Base-by-base conservation (phyloP, 2,329 filamentous ascomycete species). In the Pseudomassariella vexata region DNA sequence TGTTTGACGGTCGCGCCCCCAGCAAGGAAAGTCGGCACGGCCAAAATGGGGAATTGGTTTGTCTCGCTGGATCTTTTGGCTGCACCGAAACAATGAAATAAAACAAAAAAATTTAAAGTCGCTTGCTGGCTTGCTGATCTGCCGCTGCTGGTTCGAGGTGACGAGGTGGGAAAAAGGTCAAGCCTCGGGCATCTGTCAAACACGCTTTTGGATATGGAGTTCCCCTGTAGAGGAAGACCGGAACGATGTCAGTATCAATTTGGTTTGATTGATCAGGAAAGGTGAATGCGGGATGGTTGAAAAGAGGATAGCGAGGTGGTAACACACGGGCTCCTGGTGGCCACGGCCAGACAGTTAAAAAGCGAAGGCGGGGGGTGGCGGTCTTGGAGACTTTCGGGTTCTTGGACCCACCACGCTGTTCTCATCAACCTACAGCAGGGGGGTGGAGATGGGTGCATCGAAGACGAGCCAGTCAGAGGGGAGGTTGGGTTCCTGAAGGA, bases 301-400 rank as follows among this genome's bases (percentile, higher is more conserved):
- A 66, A 66, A 64, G 60, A 66, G 63, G 54, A 65, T 65, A 65
- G 62, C 55, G 59, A 64, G 59, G 58, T 64, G 55, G 63, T 66
- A 63, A 60, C 60, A 65, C 60, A 55, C 57, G 57, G 57, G 53
- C 57, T 59, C 45, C 49, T 48, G n/a, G 57, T 54, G 57, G 56
- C 50, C 58, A 59, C 50, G 50, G 52, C 55, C 53, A 55, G 48
- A 57, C 51, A 55, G 53, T 56, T 61, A 59, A 59, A 40, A 52
- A 42, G 41, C 40, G 42, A 39, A 39, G 44, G 41, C 42, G 38
- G 36, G 29, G 40, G 41, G 47, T 10, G 21, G 15, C n/a, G n/a
- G n/a, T n/a, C n/a, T n/a, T n/a, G n/a, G n/a, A n/a, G n/a, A n/a
- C n/a, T n/a, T n/a, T n/a, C n/a, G n/a, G n/a, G n/a, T n/a, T n/a